A percentile compares a stretch with the other conserved stretches of the same genome.
Evolutionary conservation across 2,329 filamentous ascomycete species (phyloP).

Genomic region (Xylaria sp.): DNA sequence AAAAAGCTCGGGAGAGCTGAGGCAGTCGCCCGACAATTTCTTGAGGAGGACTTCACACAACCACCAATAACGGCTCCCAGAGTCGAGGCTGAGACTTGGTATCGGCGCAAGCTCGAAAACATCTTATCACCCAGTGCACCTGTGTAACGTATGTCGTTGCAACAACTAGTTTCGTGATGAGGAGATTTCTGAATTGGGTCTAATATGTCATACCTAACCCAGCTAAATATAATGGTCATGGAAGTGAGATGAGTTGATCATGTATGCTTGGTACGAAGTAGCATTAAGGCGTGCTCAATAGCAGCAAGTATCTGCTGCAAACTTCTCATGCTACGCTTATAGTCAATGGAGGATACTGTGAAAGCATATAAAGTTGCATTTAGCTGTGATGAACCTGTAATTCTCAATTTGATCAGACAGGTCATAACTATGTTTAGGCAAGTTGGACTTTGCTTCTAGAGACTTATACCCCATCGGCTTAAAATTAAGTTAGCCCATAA

Average conservation of each 20-base stretch:
- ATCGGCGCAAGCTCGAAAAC: slow-evolving; percentile 42
- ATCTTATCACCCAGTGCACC: slow-evolving; percentile 32
- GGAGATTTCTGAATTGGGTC: background rate
- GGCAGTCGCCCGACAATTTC: slow-evolving; percentile 65
- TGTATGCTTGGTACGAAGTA: background rate
- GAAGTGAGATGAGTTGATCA: background rate
- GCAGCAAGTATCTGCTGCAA: background rate
- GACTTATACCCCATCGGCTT: background rate
- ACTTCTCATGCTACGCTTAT: background rate
- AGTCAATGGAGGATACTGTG: background rate
- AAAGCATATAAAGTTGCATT: background rate
- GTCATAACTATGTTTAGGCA: background rate
- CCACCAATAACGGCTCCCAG: slow-evolving; percentile 28
- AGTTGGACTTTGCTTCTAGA: background rate
- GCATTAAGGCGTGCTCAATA: background rate
- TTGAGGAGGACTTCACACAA: slow-evolving; percentile 56
- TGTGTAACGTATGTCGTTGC: background rate
- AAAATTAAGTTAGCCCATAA: background rate
- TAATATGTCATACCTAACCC: background rate
- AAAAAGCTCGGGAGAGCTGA: slow-evolving; percentile 75
- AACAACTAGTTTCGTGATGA: background rate
- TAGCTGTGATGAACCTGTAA: background rate
- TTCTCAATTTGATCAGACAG: background rate
- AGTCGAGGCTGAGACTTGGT: slow-evolving; percentile 34
- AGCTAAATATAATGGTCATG: background rate